A percentile compares a stretch with the other conserved stretches of the same genome.
These are phyloP conservation scores for Penicillium goetzii DNA, from an alignment of 495 filamentous ascomycete genomes.

Conservation along the genomic window DNA sequence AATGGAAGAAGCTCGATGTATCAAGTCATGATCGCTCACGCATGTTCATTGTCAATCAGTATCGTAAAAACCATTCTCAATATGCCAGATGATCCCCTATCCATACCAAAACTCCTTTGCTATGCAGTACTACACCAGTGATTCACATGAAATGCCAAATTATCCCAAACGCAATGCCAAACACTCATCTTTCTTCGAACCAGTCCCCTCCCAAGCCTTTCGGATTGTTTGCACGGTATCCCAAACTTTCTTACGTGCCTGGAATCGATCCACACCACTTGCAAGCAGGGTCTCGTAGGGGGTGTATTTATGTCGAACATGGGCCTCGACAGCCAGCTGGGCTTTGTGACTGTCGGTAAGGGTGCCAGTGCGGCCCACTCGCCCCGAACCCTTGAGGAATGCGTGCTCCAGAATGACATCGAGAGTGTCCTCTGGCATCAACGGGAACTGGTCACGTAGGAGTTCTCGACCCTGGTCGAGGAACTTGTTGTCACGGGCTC, in stretches of 20 bases:
- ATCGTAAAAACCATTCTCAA: neutral
- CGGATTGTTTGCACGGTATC: slow-evolving; percentile 32
- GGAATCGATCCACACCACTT: slow-evolving; percentile 23
- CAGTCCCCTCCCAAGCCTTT: slow-evolving; percentile 36
- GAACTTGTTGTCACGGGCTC: slow-evolving; percentile 42
- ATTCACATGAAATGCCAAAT: neutral
- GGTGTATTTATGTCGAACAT: slow-evolving; percentile 55
- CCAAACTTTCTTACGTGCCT: slow-evolving; percentile 38
- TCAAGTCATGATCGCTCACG: neutral
- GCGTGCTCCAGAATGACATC: slow-evolving; percentile 47
- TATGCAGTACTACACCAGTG: neutral
- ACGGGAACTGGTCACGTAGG: slow-evolving; percentile 43
- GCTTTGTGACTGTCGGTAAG: slow-evolving; percentile 44
- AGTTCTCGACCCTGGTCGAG: slow-evolving; percentile 35
- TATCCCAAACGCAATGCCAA: neutral
- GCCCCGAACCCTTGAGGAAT: slow-evolving; percentile 53
- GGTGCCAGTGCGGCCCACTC: slow-evolving; percentile 49
- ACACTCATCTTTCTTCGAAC: neutral
- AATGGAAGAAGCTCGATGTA: neutral
- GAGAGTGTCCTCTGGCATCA: slow-evolving; percentile 46
- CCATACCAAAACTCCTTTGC: neutral
- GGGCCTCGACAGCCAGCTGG: slow-evolving; percentile 51
- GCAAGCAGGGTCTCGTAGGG: slow-evolving; percentile 49
- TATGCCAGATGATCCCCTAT: neutral
- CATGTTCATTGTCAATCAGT: neutral